Conservation (phyloP, 371 early-diverging fungal genomes). For the Mucor ambiguus region DNA sequence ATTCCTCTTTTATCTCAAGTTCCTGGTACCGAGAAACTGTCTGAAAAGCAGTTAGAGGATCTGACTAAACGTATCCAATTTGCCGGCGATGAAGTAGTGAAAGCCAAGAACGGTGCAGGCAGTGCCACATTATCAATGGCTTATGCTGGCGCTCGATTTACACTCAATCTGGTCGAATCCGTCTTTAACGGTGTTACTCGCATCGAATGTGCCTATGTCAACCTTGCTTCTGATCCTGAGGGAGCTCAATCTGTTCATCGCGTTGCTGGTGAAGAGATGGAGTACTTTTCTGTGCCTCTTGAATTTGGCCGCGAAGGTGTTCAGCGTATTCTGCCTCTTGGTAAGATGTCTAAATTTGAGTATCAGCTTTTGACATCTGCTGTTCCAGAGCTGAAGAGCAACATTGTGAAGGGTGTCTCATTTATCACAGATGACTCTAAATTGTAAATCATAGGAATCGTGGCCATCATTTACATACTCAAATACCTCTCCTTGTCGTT, state of each 20-base stretch:
- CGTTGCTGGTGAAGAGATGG: slow-evolving; percentile 48
- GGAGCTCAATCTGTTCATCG: slow-evolving; percentile 55
- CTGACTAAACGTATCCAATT: slow-evolving; percentile 87
- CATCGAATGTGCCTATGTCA: slow-evolving; percentile 77
- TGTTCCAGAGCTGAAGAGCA: slow-evolving; percentile 74
- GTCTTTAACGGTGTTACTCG: slow-evolving; percentile 60
- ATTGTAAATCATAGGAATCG: slow-evolving; percentile 15
- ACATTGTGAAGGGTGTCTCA: slow-evolving; percentile 65
- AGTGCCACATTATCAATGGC: slow-evolving; percentile 92
- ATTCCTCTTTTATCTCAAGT: slow-evolving; percentile 76
- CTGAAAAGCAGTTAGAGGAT: slow-evolving; percentile 68
- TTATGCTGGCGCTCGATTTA: slow-evolving; percentile 87
- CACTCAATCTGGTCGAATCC: slow-evolving; percentile 72
- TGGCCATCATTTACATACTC: neutral
- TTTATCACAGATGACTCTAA: slow-evolving; percentile 50
- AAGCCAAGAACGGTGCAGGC: slow-evolving; percentile 84
- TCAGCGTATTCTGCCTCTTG: slow-evolving; percentile 67
- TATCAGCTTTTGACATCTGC: slow-evolving; percentile 60
- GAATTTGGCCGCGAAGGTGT: slow-evolving; percentile 83
- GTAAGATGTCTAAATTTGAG: slow-evolving; percentile 69
- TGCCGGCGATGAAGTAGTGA: slow-evolving; percentile 94
- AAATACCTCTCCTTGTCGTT: no score
- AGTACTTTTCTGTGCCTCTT: slow-evolving; percentile 83
- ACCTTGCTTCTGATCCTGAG: slow-evolving; percentile 68
- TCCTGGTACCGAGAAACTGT: slow-evolving; percentile 50